Conservation (phyloP, 768 basidiomycete genomes). For the Tricholoma hemisulphureum region DNA sequence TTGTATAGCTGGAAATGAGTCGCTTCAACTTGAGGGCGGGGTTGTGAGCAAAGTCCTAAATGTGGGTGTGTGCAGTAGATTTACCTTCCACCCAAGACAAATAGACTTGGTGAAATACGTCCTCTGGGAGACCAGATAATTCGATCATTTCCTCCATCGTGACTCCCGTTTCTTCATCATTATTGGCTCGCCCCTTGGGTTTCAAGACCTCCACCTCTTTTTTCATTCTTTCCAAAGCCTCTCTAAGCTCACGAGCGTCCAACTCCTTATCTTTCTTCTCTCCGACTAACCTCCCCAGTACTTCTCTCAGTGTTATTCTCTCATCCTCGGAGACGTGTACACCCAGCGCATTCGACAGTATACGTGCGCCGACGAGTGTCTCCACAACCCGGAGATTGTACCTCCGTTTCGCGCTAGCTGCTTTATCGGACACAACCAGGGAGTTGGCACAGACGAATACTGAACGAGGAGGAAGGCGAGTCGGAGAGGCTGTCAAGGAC, state of each 20-base stretch:
- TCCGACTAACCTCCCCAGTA: constrained; percentile 56
- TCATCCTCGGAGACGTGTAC: constrained; percentile 42
- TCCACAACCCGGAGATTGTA: constrained; percentile 96
- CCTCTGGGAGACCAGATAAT: constrained; percentile 54
- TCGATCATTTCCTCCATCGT: constrained; percentile 74
- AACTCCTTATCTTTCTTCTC: constrained; percentile 48
- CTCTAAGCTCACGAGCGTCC: constrained; percentile 43
- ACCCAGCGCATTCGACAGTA: constrained; percentile 62
- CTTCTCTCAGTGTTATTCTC: constrained; percentile 64
- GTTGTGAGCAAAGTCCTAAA: neutral
- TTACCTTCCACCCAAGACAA: constrained; percentile 78
- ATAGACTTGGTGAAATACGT: constrained; percentile 63
- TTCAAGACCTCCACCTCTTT: constrained; percentile 53
- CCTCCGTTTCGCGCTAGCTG: constrained; percentile 66
- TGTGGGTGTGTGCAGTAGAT: constrained; percentile 19
- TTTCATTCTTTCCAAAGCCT: constrained; percentile 46
- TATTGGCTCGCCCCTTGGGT: constrained; percentile 31
- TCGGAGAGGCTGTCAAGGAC: constrained; percentile 59
- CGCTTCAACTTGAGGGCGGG: constrained; percentile 60
- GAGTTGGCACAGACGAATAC: constrained; percentile 83
- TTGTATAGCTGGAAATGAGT: constrained; percentile 81
- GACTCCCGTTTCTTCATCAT: constrained; percentile 54
- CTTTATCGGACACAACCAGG: constrained; percentile 79
- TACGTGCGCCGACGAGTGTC: constrained; percentile 74
- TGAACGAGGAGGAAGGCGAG: constrained; percentile 55